Evolutionary conservation across 495 filamentous ascomycete species (phyloP).

Genomic region (Antarctomyces pellizariae): DNA sequence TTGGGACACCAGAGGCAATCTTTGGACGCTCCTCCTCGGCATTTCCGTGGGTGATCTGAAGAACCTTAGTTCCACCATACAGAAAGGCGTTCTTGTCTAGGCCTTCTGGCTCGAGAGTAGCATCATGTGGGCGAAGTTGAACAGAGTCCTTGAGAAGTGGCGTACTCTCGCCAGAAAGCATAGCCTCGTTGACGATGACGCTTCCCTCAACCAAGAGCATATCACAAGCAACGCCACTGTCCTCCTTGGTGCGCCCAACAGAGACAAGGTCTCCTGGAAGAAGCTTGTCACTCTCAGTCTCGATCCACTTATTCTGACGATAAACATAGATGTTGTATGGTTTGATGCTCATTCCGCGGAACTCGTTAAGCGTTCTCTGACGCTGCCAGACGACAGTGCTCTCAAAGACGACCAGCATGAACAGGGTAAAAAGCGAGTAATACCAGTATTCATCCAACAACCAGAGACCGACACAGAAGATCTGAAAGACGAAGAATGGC

Average conservation of each 20-base stretch:
- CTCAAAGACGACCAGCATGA: slow-evolving; percentile 95
- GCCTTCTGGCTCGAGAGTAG: slow-evolving; percentile 68
- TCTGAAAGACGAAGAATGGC: slow-evolving; percentile 97
- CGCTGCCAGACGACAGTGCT: slow-evolving; percentile 98
- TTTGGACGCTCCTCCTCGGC: slow-evolving; percentile 45
- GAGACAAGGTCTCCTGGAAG: slow-evolving; percentile 92
- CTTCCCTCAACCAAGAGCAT: slow-evolving; percentile 88
- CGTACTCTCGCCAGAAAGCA: slow-evolving; percentile 96
- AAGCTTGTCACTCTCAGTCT: slow-evolving; percentile 81
- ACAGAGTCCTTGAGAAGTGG: slow-evolving; percentile 91
- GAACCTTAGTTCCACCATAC: slow-evolving; percentile 89
- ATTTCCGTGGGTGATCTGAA: slow-evolving; percentile 75
- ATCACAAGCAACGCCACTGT: slow-evolving; percentile 90
- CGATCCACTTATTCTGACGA: slow-evolving; percentile 62
- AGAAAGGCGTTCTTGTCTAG: slow-evolving; percentile 93
- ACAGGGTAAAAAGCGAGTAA: slow-evolving; percentile 93
- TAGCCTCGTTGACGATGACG: slow-evolving; percentile 96
- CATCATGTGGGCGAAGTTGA: slow-evolving; percentile 69
- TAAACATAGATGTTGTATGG: slow-evolving; percentile 86
- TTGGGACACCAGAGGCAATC: slow-evolving; percentile 44
- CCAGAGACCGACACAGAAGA: slow-evolving; percentile 97
- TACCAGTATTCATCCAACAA: slow-evolving; percentile 99
- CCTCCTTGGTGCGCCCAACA: slow-evolving; percentile 86
- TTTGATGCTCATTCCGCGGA: slow-evolving; percentile 98
- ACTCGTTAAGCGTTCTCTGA: slow-evolving; percentile 88